Evolutionary conservation across 1,139 yeast genomes (phyloP), one percentile per base, ranked within the genome.

Genomic region (Geotrichum fermentans): DNA sequence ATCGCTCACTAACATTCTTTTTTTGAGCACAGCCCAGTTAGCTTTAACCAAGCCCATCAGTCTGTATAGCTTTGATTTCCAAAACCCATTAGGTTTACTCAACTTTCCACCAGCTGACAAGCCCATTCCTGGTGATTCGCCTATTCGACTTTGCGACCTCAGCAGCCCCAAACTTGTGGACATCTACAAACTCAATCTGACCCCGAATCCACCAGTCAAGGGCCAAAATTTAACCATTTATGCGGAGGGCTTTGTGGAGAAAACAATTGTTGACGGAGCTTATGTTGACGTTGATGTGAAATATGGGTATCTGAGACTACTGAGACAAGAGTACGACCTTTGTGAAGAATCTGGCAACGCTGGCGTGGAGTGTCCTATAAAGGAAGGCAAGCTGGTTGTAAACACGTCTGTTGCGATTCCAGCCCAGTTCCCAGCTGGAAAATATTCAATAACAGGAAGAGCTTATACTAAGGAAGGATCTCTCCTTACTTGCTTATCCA

Each of bases 401-500:
- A 68, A 75, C 35, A 88, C 89, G 68, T 69, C 73, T 42, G 94
- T 92, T 30, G 92, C 81, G 58, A 79, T 92, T 55, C 98, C 98
- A 16, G 73, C 75, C n/a, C 94, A 88, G 67, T 95, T 90, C 22
- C 97, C 98, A 51, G 96, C 97, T 26, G 98, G 97, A 35, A 83
- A 78, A 64, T 92, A 92, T 70, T 70, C 77, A 37, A 95, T 90
- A 43, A 72, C 75, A 53, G 97, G 97, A 17, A 79, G 92, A 61
- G 98, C 97, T 3, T 92, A 77, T 71, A 88, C 95, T 40, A 79
- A 71, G 43, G 87, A 85, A 50, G 96, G 86, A 59, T 80, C 77
- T 41, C 77, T 83, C 56, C 81, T 92, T 57, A 82, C 96, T 30
- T 92, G 98, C 67, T 73, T 92, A 60, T 78, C 86, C 30, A 97